phyloP scores from a whole-genome alignment of 2,329 filamentous ascomycete species.

The Torrubiellomyces zombiae region DNA sequence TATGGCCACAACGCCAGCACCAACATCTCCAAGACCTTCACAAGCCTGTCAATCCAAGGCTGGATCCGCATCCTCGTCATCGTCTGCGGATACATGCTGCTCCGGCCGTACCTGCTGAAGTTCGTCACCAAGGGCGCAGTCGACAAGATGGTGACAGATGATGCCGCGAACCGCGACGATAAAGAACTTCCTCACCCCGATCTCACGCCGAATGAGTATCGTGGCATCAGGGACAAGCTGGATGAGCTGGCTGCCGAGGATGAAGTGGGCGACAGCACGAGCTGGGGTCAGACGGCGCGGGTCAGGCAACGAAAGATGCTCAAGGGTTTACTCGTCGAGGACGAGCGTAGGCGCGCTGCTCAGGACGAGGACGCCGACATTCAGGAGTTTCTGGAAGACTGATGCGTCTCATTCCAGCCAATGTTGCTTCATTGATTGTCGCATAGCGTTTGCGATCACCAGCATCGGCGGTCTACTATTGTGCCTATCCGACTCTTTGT shows the following conservation, averaged over 20 bases:
- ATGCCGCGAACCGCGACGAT: constrained; percentile 19
- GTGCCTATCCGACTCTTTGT: no score
- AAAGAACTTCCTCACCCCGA: constrained; percentile 16
- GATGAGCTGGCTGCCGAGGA: constrained; percentile 28
- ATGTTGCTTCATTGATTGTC: not conserved
- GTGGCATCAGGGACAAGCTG: constrained; percentile 37
- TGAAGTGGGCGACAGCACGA: constrained; percentile 29
- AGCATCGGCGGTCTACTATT: no score
- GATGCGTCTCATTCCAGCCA: constrained; percentile 1
- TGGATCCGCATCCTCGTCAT: constrained; percentile 56
- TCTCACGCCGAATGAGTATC: constrained; percentile 48
- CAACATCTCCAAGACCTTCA: constrained; percentile 33
- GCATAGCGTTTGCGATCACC: not conserved
- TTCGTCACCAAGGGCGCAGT: constrained; percentile 46
- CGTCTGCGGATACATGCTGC: constrained; percentile 54
- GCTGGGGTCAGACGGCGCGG: constrained; percentile 57
- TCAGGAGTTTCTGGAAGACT: constrained; percentile 48
- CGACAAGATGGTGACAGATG: constrained; percentile 44
- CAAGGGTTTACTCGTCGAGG: constrained; percentile 46
- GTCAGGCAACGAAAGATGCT: constrained; percentile 51
- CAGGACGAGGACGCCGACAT: constrained; percentile 62
- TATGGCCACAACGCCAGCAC: constrained; percentile 22
- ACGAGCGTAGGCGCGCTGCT: constrained; percentile 41
- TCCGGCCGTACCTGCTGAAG: constrained; percentile 60
- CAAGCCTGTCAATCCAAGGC: constrained; percentile 31